Percentiles rank a stretch among this genome's conserved stretches.
Evolutionary conservation across 352 stramenopile species (phyloP).

Genomic region (Stephanocyclus meneghinianus): DNA sequence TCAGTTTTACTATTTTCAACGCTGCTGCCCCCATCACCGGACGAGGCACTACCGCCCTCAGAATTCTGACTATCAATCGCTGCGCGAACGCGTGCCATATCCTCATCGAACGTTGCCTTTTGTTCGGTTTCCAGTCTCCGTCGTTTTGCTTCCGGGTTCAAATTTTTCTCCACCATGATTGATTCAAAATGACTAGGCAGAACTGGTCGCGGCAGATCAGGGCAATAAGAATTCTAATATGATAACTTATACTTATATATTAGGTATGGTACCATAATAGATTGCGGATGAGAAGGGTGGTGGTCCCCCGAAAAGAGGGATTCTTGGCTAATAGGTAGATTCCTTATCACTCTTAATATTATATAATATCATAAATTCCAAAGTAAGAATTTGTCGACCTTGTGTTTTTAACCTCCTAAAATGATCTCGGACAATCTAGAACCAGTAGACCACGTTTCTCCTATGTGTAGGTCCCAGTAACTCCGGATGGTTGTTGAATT

Average conservation of each 20-base stretch:
- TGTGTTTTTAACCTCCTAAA: too few species aligned
- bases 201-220: not conserved
- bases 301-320: too few species aligned
- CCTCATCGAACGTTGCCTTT: slow-evolving; percentile 24
- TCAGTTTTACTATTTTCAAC: slow-evolving; percentile 4
- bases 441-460: too few species aligned
- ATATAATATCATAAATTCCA: too few species aligned
- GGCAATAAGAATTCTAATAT: not conserved
- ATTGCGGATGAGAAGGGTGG: too few species aligned
- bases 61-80: not conserved
- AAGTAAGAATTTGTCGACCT: too few species aligned
- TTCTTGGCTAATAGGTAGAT: too few species aligned
- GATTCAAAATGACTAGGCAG: not conserved
- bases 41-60: not conserved
- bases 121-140: slow-evolving; percentile 9
- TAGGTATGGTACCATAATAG: too few species aligned
- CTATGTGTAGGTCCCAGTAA: too few species aligned
- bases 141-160: not conserved
- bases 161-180: slow-evolving; percentile 1
- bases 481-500: too few species aligned
- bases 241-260: not conserved
- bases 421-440: too few species aligned
- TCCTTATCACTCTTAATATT: too few species aligned
- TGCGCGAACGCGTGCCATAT: slow-evolving; percentile 16
- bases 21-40: not conserved